Percentiles rank a stretch among this genome's conserved stretches.
phyloP scores from a whole-genome alignment of 2,329 filamentous ascomycete species.

The Aspergillus floridensis region DNA sequence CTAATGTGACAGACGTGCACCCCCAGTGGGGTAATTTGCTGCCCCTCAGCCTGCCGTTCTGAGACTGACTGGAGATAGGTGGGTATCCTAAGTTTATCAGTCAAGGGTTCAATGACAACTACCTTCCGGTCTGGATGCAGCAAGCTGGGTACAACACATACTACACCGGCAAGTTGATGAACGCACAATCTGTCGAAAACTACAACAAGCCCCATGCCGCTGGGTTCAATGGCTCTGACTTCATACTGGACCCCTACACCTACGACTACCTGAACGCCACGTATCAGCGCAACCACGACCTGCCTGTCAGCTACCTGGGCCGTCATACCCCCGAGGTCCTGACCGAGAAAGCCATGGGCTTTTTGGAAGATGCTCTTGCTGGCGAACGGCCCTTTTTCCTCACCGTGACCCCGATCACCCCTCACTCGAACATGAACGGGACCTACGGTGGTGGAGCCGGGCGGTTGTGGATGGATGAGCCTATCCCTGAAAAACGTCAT shows the following conservation, averaged over 20 bases:
- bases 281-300: conserved; percentile 57
- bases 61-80: conserved; percentile 5
- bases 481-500: conserved; percentile 45
- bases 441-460: background rate
- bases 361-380: conserved; percentile 60
- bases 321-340: conserved; percentile 60
- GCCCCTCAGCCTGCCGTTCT: background rate
- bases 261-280: conserved; percentile 64
- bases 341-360: conserved; percentile 54
- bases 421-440: conserved; percentile 57
- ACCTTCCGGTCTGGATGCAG: conserved; percentile 70
- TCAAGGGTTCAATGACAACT: conserved; percentile 64
- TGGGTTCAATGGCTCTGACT: conserved; percentile 60
- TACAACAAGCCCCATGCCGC: conserved; percentile 58
- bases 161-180: conserved; percentile 69
- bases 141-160: conserved; percentile 65
- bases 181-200: conserved; percentile 59
- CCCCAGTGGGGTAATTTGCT: conserved; percentile 26
- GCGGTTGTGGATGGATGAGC: conserved; percentile 1
- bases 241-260: conserved; percentile 64
- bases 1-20: conserved; percentile 59
- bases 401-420: conserved; percentile 63
- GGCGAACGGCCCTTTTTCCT: conserved; percentile 64
- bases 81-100: conserved; percentile 64
- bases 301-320: conserved; percentile 54